A percentile compares a stretch with the other conserved stretches of the same genome.
These are phyloP conservation scores for Teratosphaeria epicoccoides DNA, from an alignment of 2,329 filamentous ascomycete species.

Conservation along the genomic window DNA sequence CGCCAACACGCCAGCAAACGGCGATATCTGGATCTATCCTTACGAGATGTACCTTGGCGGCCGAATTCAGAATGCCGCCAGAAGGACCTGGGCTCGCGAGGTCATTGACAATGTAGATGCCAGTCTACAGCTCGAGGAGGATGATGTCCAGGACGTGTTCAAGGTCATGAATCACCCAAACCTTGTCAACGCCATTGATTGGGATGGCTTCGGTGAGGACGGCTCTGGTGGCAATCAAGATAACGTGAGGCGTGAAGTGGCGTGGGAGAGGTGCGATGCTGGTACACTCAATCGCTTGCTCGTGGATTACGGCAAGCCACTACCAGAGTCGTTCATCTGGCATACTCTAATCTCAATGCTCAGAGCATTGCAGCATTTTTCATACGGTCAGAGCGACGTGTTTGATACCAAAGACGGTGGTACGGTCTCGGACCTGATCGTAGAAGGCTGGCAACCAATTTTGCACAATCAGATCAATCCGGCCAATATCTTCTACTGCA, in stretches of 20 bases:
- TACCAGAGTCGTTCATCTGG: slow-evolving; percentile 4
- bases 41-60: not conserved
- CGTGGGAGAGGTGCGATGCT: slow-evolving; percentile 2
- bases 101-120: not conserved
- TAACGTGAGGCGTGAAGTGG: not conserved
- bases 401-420: not conserved
- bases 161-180: slow-evolving; percentile 1
- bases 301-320: not conserved
- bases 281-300: slow-evolving; percentile 1
- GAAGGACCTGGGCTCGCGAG: not conserved
- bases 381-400: not conserved
- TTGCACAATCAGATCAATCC: slow-evolving; percentile 2
- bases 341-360: slow-evolving; percentile 1
- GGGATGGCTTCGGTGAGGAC: not conserved
- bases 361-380: not conserved
- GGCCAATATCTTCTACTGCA: slow-evolving; percentile 2
- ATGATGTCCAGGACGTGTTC: not conserved
- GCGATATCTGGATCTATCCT: not conserved
- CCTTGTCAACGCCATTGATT: not conserved
- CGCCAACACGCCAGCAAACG: not conserved
- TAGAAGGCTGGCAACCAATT: slow-evolving; percentile 2
- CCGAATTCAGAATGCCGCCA: not conserved
- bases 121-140: not conserved
- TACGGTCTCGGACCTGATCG: not conserved
- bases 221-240: not conserved